These are phyloP conservation scores for Boletus vinaceobasis DNA, from an alignment of 768 basidiomycete genomes.

Conservation along the genomic window DNA sequence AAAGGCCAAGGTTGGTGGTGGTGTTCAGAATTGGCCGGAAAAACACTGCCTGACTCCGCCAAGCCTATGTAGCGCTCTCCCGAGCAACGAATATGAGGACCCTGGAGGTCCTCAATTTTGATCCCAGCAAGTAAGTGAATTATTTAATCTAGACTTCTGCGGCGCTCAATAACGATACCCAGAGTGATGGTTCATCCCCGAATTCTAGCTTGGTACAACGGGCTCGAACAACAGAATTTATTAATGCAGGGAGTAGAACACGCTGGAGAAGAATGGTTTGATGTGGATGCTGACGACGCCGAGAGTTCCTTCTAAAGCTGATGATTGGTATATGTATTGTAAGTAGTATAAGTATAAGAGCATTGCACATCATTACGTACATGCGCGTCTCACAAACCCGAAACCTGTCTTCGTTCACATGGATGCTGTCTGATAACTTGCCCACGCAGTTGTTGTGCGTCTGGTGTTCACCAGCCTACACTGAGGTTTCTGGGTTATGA, in stretches of 20 bases:
- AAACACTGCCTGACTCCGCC: not conserved
- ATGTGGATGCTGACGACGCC: slow-evolving; percentile 37
- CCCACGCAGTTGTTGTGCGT: not conserved
- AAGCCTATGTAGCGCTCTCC: slow-evolving; percentile 71
- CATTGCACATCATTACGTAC: slow-evolving; percentile 3
- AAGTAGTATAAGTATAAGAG: not conserved
- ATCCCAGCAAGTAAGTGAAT: slow-evolving; percentile 49
- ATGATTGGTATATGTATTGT: not conserved
- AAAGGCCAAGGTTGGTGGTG: slow-evolving; percentile 61
- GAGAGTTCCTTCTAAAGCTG: slow-evolving; percentile 31
- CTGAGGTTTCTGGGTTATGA: slow-evolving; percentile 6
- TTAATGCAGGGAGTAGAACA: slow-evolving; percentile 8
- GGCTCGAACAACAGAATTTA: slow-evolving; percentile 21
- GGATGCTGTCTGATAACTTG: not conserved
- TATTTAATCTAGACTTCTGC: not conserved
- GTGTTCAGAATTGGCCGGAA: not conserved
- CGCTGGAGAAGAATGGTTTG: slow-evolving; percentile 18
- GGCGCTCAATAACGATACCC: slow-evolving; percentile 1
- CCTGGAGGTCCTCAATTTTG: slow-evolving; percentile 64
- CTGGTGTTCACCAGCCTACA: not conserved
- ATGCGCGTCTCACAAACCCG: not conserved
- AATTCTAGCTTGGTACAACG: slow-evolving; percentile 56
- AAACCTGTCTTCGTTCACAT: not conserved
- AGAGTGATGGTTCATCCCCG: slow-evolving; percentile 66
- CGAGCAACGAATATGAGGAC: slow-evolving; percentile 65